phyloP scores from a whole-genome alignment of 106 monocot species.

The Apostasia ramifera region DNA sequence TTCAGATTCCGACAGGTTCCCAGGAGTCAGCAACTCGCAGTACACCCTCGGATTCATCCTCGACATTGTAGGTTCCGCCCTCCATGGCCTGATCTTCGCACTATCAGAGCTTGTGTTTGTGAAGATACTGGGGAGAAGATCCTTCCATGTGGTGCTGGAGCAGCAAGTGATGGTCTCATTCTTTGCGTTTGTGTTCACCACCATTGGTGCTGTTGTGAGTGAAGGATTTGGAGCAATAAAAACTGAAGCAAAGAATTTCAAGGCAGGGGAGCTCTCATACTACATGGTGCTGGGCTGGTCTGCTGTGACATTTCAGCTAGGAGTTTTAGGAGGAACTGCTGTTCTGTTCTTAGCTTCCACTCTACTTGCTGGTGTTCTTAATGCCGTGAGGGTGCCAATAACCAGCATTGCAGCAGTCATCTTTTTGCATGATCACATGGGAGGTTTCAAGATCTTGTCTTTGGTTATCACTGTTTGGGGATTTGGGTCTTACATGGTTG shows the following conservation, averaged over 20 bases:
- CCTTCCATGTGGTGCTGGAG: conserved; percentile 87
- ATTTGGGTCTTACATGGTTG: conserved; percentile 72
- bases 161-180: conserved; percentile 88
- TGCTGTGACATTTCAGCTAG: conserved; percentile 83
- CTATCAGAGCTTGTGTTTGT: conserved; percentile 80
- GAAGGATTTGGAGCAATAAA: conserved; percentile 55
- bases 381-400: conserved; percentile 84
- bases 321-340: conserved; percentile 72
- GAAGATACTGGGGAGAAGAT: conserved; percentile 60
- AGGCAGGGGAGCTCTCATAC: conserved; percentile 52
- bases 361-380: conserved; percentile 84
- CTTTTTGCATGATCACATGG: conserved; percentile 83
- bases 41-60: conserved; percentile 63
- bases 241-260: conserved; percentile 48
- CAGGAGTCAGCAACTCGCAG: conserved; percentile 46
- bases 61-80: conserved; percentile 86
- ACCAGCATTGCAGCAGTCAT: conserved; percentile 80
- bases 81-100: conserved; percentile 95
- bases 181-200: conserved; percentile 65
- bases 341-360: conserved; percentile 85
- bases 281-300: conserved; percentile 71
- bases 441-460: conserved; percentile 88
- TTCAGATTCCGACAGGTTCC: conserved; percentile 58
- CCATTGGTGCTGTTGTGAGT: conserved; percentile 49
- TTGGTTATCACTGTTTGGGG: conserved; percentile 90